Conservation (phyloP, 179 eudicot genomes). For the Drosera spatulata region DNA sequence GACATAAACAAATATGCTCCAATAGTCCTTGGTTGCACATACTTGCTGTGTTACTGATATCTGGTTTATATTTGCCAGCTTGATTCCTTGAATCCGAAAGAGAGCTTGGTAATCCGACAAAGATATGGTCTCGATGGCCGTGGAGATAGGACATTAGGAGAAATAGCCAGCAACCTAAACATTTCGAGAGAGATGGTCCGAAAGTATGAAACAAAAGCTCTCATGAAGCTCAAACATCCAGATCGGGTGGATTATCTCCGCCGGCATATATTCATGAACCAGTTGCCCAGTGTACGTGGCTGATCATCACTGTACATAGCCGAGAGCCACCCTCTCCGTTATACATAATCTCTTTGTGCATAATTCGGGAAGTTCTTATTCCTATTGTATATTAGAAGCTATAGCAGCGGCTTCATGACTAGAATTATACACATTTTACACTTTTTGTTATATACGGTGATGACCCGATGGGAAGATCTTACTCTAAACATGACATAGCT, state of each 20-base stretch:
- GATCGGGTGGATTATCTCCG: constrained; percentile 82
- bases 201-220: constrained; percentile 89
- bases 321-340: no score
- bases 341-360: no score
- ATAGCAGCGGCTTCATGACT: no score
- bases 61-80: constrained; percentile 38
- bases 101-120: constrained; percentile 89
- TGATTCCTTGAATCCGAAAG: constrained; percentile 93
- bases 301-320: no score
- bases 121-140: constrained; percentile 93
- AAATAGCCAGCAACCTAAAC: constrained; percentile 84
- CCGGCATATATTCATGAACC: constrained; percentile 35
- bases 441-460: no score
- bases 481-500: no score
- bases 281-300: not conserved
- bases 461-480: no score
- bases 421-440: no score
- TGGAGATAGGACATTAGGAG: constrained; percentile 85
- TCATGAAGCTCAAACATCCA: constrained; percentile 96
- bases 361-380: no score
- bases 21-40: no score
- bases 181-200: constrained; percentile 96
- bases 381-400: no score
- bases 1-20: not conserved
- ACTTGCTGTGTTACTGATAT: not conserved